Conservation (phyloP, 2,329 filamentous ascomycete species). For the Knoxdaviesia capensis region DNA sequence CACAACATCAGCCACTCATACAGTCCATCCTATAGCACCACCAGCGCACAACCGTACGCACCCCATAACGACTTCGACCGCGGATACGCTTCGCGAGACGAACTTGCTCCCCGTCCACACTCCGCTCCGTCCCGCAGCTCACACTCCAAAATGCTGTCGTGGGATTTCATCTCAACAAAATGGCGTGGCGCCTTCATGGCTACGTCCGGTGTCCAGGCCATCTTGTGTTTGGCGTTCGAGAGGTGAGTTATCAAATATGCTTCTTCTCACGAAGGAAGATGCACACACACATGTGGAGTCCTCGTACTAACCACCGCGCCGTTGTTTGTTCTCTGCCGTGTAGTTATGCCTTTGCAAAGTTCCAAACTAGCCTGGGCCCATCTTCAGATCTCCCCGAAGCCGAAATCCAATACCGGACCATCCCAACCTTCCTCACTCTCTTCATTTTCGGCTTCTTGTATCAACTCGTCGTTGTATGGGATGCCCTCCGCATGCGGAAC, state of each 20-base stretch:
- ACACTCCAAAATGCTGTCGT: conserved; percentile 4
- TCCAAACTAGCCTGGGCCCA: conserved; percentile 42
- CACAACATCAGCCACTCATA: conserved; percentile 4
- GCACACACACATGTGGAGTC: not conserved
- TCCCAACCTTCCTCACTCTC: conserved; percentile 85
- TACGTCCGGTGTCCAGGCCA: conserved; percentile 54
- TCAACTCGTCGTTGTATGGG: conserved; percentile 74
- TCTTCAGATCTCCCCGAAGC: conserved; percentile 14
- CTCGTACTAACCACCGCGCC: not conserved
- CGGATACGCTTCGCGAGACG: conserved; percentile 1
- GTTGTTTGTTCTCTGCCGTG: not conserved
- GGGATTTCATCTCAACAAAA: conserved; percentile 62
- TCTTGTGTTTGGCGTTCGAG: conserved; percentile 68
- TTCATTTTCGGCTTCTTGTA: conserved; percentile 98
- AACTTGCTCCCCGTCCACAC: conserved; percentile 1
- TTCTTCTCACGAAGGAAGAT: not conserved
- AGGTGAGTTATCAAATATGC: conserved; percentile 35
- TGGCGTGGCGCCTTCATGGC: conserved; percentile 82
- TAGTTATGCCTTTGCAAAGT: conserved; percentile 79
- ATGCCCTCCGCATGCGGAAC: conserved; percentile 85
- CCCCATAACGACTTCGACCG: not conserved
- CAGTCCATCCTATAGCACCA: conserved; percentile 4
- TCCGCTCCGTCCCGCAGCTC: not conserved
- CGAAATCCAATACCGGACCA: conserved; percentile 40
- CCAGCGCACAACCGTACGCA: conserved; percentile 1